Conservation (phyloP, 352 stramenopile genomes). For the Pythium periplocum region DNA sequence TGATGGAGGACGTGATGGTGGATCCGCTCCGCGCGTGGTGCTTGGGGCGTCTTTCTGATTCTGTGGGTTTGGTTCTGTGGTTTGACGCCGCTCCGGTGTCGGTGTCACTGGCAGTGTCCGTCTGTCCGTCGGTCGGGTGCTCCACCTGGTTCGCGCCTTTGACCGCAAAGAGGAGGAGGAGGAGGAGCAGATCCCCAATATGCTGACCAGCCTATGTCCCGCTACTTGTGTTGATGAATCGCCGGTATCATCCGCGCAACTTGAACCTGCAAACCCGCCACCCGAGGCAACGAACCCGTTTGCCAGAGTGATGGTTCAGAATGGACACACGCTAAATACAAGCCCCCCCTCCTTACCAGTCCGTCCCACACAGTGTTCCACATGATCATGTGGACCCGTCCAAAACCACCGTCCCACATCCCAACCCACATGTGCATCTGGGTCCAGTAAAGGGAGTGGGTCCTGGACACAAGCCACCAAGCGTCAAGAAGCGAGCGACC, state of each 20-base stretch:
- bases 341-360: no score
- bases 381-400: neutral
- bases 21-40: no score
- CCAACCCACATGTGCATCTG: neutral
- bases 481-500: neutral
- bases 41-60: no score
- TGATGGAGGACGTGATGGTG: no score
- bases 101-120: neutral
- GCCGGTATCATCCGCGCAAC: slow-evolving; percentile 21
- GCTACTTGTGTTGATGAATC: slow-evolving; percentile 21
- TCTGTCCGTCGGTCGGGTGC: slow-evolving; percentile 9
- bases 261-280: slow-evolving; percentile 11
- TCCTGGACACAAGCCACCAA: neutral
- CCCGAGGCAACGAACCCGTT: no score
- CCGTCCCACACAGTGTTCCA: slow-evolving; percentile 4
- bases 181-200: no score
- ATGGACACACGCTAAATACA: no score
- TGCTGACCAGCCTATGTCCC: slow-evolving; percentile 15
- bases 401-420: no score
- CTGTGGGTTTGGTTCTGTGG: no score
- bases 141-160: slow-evolving; percentile 2
- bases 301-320: slow-evolving; percentile 17
- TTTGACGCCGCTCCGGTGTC: no score
- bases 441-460: neutral
- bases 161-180: neutral